Evolutionary conservation across 768 basidiomycete genomes (phyloP), one percentile per base, ranked within the genome.

Genomic region (Obba rivulosa): DNA sequence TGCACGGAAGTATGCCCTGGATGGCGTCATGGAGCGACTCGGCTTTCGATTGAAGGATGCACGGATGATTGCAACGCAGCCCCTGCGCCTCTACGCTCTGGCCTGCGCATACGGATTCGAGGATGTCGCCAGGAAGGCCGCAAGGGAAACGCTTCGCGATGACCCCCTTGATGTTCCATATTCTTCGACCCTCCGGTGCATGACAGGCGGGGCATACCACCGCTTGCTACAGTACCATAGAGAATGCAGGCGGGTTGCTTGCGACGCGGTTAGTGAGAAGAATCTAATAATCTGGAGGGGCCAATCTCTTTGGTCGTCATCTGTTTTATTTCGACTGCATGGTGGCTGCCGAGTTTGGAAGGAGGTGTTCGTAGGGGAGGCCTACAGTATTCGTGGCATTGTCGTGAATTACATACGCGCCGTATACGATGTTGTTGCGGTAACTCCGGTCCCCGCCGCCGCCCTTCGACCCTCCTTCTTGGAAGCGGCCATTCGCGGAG

Each of bases 1-100:
- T 0, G 60, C 62, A 7, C 46, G 51, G 14, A 69, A 66, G 34
- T 46, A 46, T 24, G 46, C 22, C 17, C 22, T 37, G 24, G 20
- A 38, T 65, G 43, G 63, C 17, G 57, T 60, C 5, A 34, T 24
- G 9, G n/a, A 3, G 22, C 20, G 28, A 4, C n/a, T 38, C 28
- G 28, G 13, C 5, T 7, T 5, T 13, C 28, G 28, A 5, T 7
- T 31, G 28, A 31, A 13, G 7, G 28, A 31, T 5, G 13, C 13
- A 13, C 7, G 5, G 7, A 31, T 31, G 7, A 31, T 5, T 31
- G 5, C 28, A 7, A 8, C 37, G 20, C n/a, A 53, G 14, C 24
- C 46, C 8, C 31, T 53, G 21, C 20, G 40, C 11, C 23, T 42
- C 17, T 49, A 53, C 43, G 47, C 51, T 1, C 17, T 53, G 13